Base-by-base conservation (phyloP, 805 yeast species). In the Henningerozyma blattae region DNA sequence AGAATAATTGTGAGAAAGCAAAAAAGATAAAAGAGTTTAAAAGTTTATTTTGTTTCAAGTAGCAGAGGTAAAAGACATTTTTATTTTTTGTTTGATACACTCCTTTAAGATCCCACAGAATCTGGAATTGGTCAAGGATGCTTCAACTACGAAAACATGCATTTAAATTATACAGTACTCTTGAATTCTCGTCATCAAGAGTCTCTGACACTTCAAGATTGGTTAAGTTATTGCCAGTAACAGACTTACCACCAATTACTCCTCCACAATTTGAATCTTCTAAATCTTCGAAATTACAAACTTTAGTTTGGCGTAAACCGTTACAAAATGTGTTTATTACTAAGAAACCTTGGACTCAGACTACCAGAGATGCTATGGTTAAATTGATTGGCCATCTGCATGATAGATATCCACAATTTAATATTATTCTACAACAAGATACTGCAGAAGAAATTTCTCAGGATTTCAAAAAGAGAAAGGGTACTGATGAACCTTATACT, bases 291-390 rank as follows among this genome's bases (percentile, higher is more conserved):
- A 76, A 76, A 45, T 63, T 79, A 31, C 75, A 72, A 43, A 65
- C 71, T 18, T 50, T 86, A 29, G 57, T 71, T 10, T 85, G 95
- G 95, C 65, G 69, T n/a, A 52, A 59, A 13, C 81, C 84, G 1
- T 68, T 84, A 9, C 72, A 74, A 39, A 89, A 87, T 51, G 72
- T 89, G 8, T 68, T 79, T 35, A 64, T 89, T 14, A 83, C 84
- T 20, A 87, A 86, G 57, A 89, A 89, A 51, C 95, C 95, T 2
- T 74, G 82, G 77, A 72, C 83, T 33, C 54, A 59, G 2, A 59
- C 62, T 7, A 93, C 84, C 3, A 63, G 77, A 12, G 58, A 62
- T 5, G 85, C 91, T 4, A 72, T 79, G 72, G 65, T 73, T 6
- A 62, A 64, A 30, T 78, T 87, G 41, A 70, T 86, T 15, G 56